Evolutionary conservation across 2,329 filamentous ascomycete genomes (phyloP).

Genomic region (Hymenoscyphus repandus): DNA sequence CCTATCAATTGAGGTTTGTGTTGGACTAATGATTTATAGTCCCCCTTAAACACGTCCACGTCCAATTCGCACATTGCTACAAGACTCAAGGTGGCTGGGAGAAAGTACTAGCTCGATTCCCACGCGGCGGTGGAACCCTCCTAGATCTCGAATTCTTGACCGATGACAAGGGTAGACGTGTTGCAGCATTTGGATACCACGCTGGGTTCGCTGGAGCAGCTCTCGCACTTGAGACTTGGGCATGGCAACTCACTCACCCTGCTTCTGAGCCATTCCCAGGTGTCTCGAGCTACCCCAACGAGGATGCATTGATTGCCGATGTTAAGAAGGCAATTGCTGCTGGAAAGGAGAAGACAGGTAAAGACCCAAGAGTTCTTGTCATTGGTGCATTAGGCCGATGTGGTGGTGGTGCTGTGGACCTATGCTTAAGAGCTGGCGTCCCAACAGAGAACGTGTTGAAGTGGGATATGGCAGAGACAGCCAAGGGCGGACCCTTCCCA

Average conservation of each 20-base stretch:
- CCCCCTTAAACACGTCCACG: slow-evolving; percentile 67
- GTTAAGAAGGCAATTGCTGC: slow-evolving; percentile 66
- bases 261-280: slow-evolving; percentile 60
- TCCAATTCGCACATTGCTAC: slow-evolving; percentile 70
- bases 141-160: slow-evolving; percentile 84
- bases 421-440: slow-evolving; percentile 70
- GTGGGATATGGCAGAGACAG: slow-evolving; percentile 76
- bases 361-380: slow-evolving; percentile 69
- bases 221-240: slow-evolving; percentile 74
- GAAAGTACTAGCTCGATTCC: slow-evolving; percentile 71
- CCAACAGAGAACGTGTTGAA: slow-evolving; percentile 60
- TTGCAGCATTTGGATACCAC: slow-evolving; percentile 59
- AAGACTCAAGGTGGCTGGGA: slow-evolving; percentile 77
- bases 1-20: slow-evolving; percentile 7
- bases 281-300: slow-evolving; percentile 66
- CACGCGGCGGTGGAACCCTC: slow-evolving; percentile 69
- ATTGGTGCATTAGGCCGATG: slow-evolving; percentile 84
- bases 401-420: slow-evolving; percentile 76
- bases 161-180: slow-evolving; percentile 64
- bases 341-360: slow-evolving; percentile 62
- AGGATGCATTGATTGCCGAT: slow-evolving; percentile 65
- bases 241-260: slow-evolving; percentile 71
- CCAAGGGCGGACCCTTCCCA: slow-evolving; percentile 62
- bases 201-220: slow-evolving; percentile 72
- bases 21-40: slow-evolving; percentile 30